A percentile compares a stretch with the other conserved stretches of the same genome.
Evolutionary conservation across 768 basidiomycete genomes (phyloP).

Genomic region (Boletus tylopilopsis): DNA sequence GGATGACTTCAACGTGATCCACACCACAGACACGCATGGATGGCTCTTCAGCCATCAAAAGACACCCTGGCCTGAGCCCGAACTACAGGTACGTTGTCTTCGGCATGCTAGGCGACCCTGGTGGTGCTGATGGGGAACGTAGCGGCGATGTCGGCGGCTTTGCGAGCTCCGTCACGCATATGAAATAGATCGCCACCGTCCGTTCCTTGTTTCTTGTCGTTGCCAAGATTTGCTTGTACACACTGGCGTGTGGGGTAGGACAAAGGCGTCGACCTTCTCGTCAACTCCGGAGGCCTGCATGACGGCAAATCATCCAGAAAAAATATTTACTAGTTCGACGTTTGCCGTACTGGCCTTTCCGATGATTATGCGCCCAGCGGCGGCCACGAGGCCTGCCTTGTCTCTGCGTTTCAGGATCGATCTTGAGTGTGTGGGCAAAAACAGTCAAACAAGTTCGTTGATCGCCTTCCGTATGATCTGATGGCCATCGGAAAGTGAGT

Average conservation of each 20-base stretch:
- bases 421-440: neutral
- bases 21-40: constrained; percentile 82
- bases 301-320: constrained; percentile 43
- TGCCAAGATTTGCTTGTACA: neutral
- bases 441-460: constrained; percentile 71
- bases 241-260: constrained; percentile 31
- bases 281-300: constrained; percentile 77
- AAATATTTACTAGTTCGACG: neutral
- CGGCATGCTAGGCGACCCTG: neutral
- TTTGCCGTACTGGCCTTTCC: constrained; percentile 62
- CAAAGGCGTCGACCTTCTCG: constrained; percentile 76
- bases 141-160: constrained; percentile 77
- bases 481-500: constrained; percentile 82
- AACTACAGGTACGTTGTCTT: constrained; percentile 52
- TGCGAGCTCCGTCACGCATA: constrained; percentile 78
- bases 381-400: constrained; percentile 56
- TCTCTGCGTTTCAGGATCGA: neutral
- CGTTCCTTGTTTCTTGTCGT: too few relatives aligned
- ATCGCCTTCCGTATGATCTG: constrained; percentile 73
- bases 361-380: constrained; percentile 72
- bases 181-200: constrained; percentile 71
- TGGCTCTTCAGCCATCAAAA: constrained; percentile 87
- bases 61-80: constrained; percentile 63
- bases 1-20: constrained; percentile 87
- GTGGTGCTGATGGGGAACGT: neutral